Conservation (phyloP, 2,329 filamentous ascomycete species). For the Neofusicoccum sp. region DNA sequence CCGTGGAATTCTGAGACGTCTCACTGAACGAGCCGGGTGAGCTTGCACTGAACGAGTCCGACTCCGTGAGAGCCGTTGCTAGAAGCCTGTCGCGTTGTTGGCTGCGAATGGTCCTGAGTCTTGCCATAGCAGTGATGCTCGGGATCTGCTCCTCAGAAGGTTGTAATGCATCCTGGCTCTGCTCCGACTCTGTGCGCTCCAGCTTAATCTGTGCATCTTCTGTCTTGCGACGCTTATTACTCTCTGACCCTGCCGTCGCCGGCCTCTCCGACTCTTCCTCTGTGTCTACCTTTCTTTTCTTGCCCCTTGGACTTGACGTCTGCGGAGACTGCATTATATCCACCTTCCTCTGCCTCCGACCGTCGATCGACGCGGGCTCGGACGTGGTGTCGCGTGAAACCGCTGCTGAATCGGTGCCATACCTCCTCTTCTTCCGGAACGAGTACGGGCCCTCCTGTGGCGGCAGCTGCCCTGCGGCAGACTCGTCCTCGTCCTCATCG, state of each 20-base stretch:
- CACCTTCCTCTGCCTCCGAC: neutral
- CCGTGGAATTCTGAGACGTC: constrained; percentile 40
- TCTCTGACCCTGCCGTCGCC: neutral
- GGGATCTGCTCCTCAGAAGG: constrained; percentile 1
- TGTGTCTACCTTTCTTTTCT: neutral
- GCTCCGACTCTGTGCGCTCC: constrained; percentile 35
- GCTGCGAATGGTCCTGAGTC: constrained; percentile 32
- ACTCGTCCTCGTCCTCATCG: constrained; percentile 24
- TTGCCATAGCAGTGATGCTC: constrained; percentile 22
- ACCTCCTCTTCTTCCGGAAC: constrained; percentile 33
- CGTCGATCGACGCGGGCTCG: neutral
- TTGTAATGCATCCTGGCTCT: constrained; percentile 29
- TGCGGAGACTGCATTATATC: neutral
- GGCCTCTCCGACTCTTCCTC: neutral
- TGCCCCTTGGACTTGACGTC: neutral
- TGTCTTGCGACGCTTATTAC: constrained; percentile 1
- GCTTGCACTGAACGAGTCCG: constrained; percentile 12
- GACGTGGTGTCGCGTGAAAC: constrained; percentile 18
- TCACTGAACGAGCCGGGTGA: constrained; percentile 23
- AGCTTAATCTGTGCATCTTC: constrained; percentile 28
- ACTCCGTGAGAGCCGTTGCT: constrained; percentile 33
- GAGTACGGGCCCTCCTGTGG: constrained; percentile 21
- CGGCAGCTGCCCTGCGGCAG: neutral
- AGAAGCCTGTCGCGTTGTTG: constrained; percentile 37
- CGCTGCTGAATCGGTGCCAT: constrained; percentile 28